A percentile compares a stretch with the other conserved stretches of the same genome.
These are phyloP conservation scores for Euphorbia tirucalli DNA, from an alignment of 345 rosid genomes.

Conservation along the genomic window DNA sequence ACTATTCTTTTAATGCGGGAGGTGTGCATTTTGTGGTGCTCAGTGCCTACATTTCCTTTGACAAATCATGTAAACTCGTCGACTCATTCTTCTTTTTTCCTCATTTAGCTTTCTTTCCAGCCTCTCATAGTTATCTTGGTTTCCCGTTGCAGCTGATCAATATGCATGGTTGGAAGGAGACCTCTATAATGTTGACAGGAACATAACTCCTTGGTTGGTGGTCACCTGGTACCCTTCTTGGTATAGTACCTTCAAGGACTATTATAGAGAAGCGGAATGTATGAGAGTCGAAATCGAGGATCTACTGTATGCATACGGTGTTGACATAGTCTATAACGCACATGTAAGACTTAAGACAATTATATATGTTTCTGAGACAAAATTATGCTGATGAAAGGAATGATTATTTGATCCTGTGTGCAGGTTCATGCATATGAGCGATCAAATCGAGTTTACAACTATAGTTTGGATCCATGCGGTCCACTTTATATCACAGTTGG, in stretches of 20 bases:
- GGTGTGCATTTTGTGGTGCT: slow-evolving; percentile 91
- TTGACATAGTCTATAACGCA: slow-evolving; percentile 79
- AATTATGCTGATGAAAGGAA: neutral
- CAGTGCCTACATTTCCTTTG: slow-evolving; percentile 59
- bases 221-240: slow-evolving; percentile 82
- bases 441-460: slow-evolving; percentile 81
- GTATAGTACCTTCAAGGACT: slow-evolving; percentile 76
- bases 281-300: slow-evolving; percentile 84
- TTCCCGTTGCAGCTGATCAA: slow-evolving; percentile 59
- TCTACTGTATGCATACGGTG: slow-evolving; percentile 49
- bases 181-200: slow-evolving; percentile 52
- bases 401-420: neutral
- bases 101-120: neutral
- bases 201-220: slow-evolving; percentile 82
- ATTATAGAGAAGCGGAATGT: slow-evolving; percentile 85
- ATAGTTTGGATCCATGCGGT: slow-evolving; percentile 72
- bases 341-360: slow-evolving; percentile 42
- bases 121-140: slow-evolving; percentile 1
- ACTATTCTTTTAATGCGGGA: slow-evolving; percentile 90
- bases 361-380: neutral
- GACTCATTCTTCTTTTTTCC: neutral
- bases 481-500: slow-evolving; percentile 70
- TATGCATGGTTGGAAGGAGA: slow-evolving; percentile 79
- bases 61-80: slow-evolving; percentile 50
- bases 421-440: slow-evolving; percentile 97